A percentile compares a stretch with the other conserved stretches of the same genome.
Conservation (phyloP, 2,329 filamentous ascomycete species). For the Clarireedia hainanense region DNA sequence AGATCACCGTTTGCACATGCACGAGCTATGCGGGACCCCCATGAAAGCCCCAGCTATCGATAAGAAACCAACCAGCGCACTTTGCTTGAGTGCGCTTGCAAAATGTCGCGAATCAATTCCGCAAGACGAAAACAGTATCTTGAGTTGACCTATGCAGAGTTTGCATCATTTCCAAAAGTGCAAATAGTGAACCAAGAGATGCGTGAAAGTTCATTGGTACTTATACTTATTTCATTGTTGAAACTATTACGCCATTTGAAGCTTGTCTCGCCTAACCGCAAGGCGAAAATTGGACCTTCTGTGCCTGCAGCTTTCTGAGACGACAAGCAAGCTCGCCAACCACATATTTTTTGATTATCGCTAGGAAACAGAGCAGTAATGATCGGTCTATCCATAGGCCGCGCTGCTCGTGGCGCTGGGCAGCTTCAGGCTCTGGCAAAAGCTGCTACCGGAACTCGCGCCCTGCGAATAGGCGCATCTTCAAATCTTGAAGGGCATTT, state of each 20-base stretch:
- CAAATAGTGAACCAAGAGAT: background rate
- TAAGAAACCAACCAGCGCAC: slow-evolving; percentile 1
- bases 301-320: slow-evolving; percentile 1
- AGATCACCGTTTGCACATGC: slow-evolving; percentile 14
- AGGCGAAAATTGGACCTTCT: slow-evolving; percentile 9
- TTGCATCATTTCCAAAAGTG: background rate
- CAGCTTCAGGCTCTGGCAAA: slow-evolving; percentile 16
- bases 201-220: background rate
- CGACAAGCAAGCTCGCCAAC: slow-evolving; percentile 4
- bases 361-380: slow-evolving; percentile 19
- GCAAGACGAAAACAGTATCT: too few relatives aligned
- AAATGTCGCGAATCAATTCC: background rate
- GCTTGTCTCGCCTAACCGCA: slow-evolving; percentile 9
- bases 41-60: slow-evolving; percentile 9
- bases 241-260: slow-evolving; percentile 10
- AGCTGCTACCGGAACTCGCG: slow-evolving; percentile 36
- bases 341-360: background rate
- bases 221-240: background rate
- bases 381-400: slow-evolving; percentile 24
- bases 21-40: slow-evolving; percentile 7
- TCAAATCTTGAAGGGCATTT: slow-evolving; percentile 49
- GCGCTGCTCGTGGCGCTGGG: slow-evolving; percentile 20
- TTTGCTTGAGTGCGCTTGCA: background rate
- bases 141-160: too few relatives aligned
- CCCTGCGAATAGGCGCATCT: slow-evolving; percentile 55